These are phyloP conservation scores for Hypoxylon rickii DNA, from an alignment of 495 filamentous ascomycete genomes.

Conservation along the genomic window DNA sequence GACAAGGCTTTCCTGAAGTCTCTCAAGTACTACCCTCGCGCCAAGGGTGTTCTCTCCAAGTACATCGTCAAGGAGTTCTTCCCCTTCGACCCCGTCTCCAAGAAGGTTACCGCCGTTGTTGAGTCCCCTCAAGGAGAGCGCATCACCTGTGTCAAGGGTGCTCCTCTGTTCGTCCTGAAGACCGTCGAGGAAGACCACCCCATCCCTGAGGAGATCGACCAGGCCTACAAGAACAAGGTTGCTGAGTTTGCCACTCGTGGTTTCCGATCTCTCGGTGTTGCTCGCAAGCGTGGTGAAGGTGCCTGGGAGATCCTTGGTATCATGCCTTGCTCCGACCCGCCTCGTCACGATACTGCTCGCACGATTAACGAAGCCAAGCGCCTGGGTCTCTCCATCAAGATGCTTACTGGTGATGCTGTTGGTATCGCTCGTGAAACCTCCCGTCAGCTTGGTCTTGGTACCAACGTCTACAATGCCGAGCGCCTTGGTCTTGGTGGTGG, in stretches of 20 bases:
- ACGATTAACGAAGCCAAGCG: slow-evolving; percentile 88
- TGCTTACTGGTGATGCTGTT: slow-evolving; percentile 95
- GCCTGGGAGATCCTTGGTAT: slow-evolving; percentile 92
- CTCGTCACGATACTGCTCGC: slow-evolving; percentile 86
- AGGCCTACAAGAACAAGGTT: slow-evolving; percentile 86
- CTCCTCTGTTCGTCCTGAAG: slow-evolving; percentile 80
- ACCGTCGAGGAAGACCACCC: slow-evolving; percentile 81
- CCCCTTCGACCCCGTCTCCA: slow-evolving; percentile 93
- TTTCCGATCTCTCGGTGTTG: slow-evolving; percentile 90
- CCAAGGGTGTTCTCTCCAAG: slow-evolving; percentile 72
- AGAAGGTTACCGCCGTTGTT: slow-evolving; percentile 86
- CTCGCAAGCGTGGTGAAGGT: slow-evolving; percentile 76
- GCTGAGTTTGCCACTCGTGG: slow-evolving; percentile 88
- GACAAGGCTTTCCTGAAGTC: slow-evolving; percentile 92
- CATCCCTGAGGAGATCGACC: slow-evolving; percentile 71
- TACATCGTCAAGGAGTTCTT: slow-evolving; percentile 81
- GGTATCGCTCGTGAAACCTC: slow-evolving; percentile 92
- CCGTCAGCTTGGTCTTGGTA: slow-evolving; percentile 86
- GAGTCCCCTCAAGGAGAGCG: slow-evolving; percentile 78
- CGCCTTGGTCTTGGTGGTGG: slow-evolving; percentile 80
- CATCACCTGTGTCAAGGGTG: slow-evolving; percentile 89
- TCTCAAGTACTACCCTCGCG: slow-evolving; percentile 75
- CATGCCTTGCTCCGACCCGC: slow-evolving; percentile 91
- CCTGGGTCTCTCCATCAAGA: slow-evolving; percentile 89
- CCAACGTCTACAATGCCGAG: slow-evolving; percentile 93